Conservation (phyloP, 805 yeast species). For the Candida ulmi region DNA sequence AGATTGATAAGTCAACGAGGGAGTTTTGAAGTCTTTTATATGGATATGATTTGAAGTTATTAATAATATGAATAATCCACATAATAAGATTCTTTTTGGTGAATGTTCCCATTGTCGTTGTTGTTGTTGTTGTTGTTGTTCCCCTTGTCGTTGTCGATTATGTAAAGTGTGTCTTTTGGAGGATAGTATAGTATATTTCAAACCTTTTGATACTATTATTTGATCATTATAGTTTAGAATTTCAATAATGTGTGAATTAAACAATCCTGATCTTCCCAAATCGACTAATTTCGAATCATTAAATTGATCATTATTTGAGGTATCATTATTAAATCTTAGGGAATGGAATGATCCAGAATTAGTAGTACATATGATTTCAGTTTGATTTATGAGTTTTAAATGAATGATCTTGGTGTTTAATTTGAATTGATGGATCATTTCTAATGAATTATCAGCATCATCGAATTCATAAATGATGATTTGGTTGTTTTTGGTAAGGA, state of each 20-base stretch:
- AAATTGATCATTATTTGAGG: neutral
- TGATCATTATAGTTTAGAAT: neutral
- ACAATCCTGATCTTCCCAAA: neutral
- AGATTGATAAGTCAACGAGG: conserved; percentile 29
- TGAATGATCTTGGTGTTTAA: conserved; percentile 21
- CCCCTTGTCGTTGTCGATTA: no score
- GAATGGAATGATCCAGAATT: neutral
- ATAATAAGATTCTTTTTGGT: neutral
- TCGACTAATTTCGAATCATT: neutral
- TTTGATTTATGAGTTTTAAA: conserved; percentile 18
- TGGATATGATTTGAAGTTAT: conserved; percentile 25
- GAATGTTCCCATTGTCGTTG: conserved; percentile 6
- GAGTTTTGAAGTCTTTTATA: conserved; percentile 31
- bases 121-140: neutral
- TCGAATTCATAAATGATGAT: conserved; percentile 9
- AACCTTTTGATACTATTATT: conserved; percentile 6
- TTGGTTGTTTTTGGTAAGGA: conserved; percentile 12
- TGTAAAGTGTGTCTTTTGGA: no score
- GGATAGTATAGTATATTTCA: conserved; percentile 1
- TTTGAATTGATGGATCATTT: conserved; percentile 20
- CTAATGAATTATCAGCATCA: conserved; percentile 17
- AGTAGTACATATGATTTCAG: conserved; percentile 1
- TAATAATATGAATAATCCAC: conserved; percentile 5
- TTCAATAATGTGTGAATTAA: conserved; percentile 2
- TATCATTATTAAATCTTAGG: neutral